A percentile compares a stretch with the other conserved stretches of the same genome.
Conservation (phyloP, 169 alveolate species). For the Plasmodium sp. region DNA sequence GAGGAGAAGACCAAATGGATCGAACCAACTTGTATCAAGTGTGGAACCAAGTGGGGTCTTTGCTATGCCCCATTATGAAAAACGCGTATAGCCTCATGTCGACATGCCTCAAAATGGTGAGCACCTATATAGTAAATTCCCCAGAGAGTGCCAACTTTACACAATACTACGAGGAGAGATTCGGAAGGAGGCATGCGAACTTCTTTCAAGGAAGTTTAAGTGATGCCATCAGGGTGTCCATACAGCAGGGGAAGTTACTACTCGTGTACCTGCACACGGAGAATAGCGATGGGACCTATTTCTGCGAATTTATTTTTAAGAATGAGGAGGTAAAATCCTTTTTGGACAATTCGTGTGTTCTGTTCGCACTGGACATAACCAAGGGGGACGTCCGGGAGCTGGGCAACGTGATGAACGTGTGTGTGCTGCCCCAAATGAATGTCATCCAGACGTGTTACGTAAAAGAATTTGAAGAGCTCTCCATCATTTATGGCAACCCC, state of each 20-base stretch:
- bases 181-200: slow-evolving; percentile 11
- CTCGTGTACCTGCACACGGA: slow-evolving; percentile 46
- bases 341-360: slow-evolving; percentile 18
- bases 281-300: slow-evolving; percentile 17
- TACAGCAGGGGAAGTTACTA: slow-evolving; percentile 36
- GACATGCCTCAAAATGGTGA: slow-evolving; percentile 23
- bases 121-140: slow-evolving; percentile 8
- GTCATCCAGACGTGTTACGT: slow-evolving; percentile 14
- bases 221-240: slow-evolving; percentile 42
- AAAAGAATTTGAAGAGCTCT: not conserved
- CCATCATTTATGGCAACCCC: slow-evolving; percentile 41
- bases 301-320: slow-evolving; percentile 25
- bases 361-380: slow-evolving; percentile 26
- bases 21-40: not conserved
- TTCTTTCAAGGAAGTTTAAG: slow-evolving; percentile 35
- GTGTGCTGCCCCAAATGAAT: slow-evolving; percentile 40
- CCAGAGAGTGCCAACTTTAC: not conserved
- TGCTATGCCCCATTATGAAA: slow-evolving; percentile 22
- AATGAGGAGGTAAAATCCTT: slow-evolving; percentile 12
- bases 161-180: slow-evolving; percentile 18
- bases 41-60: not conserved
- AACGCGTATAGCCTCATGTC: not conserved
- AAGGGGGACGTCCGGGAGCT: slow-evolving; percentile 13
- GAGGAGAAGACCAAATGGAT: slow-evolving; percentile 3
- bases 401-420: not conserved